A percentile compares a stretch with the other conserved stretches of the same genome.
Conservation (phyloP, 768 basidiomycete genomes). For the Mycena vitilis region DNA sequence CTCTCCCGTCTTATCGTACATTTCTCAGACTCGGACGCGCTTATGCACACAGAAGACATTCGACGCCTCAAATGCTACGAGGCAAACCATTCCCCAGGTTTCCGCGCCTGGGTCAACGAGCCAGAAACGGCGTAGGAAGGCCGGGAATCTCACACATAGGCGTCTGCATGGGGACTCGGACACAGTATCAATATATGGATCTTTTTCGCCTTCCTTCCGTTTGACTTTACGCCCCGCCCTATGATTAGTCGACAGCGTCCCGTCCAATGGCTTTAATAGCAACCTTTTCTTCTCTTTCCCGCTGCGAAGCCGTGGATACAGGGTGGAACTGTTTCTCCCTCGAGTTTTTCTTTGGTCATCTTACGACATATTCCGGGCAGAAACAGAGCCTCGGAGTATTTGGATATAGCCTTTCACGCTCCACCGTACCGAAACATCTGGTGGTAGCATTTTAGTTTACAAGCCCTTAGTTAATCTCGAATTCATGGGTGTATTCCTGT, state of each 20-base stretch:
- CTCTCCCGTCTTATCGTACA: conserved; percentile 23
- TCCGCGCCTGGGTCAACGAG: conserved; percentile 24
- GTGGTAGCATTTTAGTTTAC: too few species aligned
- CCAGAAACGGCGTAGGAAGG: conserved; percentile 15
- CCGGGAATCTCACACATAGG: not conserved
- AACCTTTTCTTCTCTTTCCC: too few species aligned
- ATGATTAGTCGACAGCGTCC: not conserved
- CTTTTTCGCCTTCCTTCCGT: not conserved
- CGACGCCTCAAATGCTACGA: conserved; percentile 17
- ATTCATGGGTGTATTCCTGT: too few species aligned
- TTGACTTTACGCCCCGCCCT: not conserved
- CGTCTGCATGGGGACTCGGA: not conserved
- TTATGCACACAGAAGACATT: conserved; percentile 9
- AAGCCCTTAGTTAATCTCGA: too few species aligned
- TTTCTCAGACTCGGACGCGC: conserved; percentile 14
- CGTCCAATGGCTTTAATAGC: too few species aligned
- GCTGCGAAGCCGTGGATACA: too few species aligned
- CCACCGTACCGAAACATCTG: too few species aligned
- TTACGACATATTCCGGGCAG: too few species aligned
- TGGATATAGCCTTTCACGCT: too few species aligned
- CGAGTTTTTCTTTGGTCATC: too few species aligned
- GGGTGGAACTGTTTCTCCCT: too few species aligned
- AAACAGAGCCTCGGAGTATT: too few species aligned
- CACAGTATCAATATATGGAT: not conserved
- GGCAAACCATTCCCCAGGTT: not conserved